Conservation (phyloP, 2,329 filamentous ascomycete species). For the Fusarium gaditjirri region DNA sequence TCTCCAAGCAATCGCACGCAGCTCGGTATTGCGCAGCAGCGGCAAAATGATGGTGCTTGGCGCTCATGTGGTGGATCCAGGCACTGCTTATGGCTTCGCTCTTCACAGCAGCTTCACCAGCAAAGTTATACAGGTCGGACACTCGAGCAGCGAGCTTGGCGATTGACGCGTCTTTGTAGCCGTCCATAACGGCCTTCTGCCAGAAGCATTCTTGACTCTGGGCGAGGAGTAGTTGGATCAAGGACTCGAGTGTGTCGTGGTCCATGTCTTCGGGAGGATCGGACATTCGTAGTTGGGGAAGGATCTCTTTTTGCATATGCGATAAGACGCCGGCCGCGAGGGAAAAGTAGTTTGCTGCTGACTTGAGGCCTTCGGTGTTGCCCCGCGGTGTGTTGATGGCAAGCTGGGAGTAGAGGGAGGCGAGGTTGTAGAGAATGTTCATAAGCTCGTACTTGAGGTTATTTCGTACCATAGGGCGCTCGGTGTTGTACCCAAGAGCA, state of each 20-base stretch:
- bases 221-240: slow-evolving; percentile 85
- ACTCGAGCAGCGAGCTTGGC: slow-evolving; percentile 90
- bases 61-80: slow-evolving; percentile 98
- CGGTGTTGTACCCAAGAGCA: slow-evolving; percentile 87
- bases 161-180: slow-evolving; percentile 90
- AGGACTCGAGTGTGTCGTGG: slow-evolving; percentile 81
- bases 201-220: slow-evolving; percentile 98
- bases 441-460: slow-evolving; percentile 85
- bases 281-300: slow-evolving; percentile 83
- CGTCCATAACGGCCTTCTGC: slow-evolving; percentile 96
- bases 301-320: slow-evolving; percentile 78
- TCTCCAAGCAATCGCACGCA: slow-evolving; percentile 90
- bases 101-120: slow-evolving; percentile 86
- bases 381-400: slow-evolving; percentile 82
- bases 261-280: slow-evolving; percentile 97
- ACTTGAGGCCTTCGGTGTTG: slow-evolving; percentile 84
- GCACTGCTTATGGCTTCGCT: slow-evolving; percentile 90
- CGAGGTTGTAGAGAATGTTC: slow-evolving; percentile 93
- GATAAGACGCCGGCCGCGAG: slow-evolving; percentile 84
- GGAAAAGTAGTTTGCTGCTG: slow-evolving; percentile 90
- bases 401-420: slow-evolving; percentile 91
- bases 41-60: slow-evolving; percentile 97
- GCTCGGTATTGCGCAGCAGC: slow-evolving; percentile 94
- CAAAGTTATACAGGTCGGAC: slow-evolving; percentile 87
- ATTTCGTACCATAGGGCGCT: slow-evolving; percentile 73